Percentiles rank a stretch among this genome's conserved stretches.
These are phyloP conservation scores for Rhododendron henanense DNA, from an alignment of 148 eudicot genomes.

Conservation along the genomic window DNA sequence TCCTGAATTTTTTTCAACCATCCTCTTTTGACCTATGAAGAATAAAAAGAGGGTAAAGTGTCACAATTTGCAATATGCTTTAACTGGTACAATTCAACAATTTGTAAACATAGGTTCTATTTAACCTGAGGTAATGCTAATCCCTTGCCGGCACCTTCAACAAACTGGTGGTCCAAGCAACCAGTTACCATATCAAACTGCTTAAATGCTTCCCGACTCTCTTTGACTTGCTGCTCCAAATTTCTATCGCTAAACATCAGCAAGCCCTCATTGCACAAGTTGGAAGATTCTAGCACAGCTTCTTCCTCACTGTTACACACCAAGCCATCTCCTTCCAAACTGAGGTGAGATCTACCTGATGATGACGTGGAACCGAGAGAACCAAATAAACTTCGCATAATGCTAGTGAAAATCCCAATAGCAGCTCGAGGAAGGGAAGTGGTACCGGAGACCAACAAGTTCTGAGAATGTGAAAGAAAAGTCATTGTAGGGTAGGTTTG, in stretches of 20 bases:
- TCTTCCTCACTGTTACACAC: constrained; percentile 33
- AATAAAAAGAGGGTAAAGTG: constrained; percentile 12
- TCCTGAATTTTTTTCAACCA: constrained; percentile 92
- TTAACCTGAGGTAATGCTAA: constrained; percentile 51
- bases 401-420: constrained; percentile 45
- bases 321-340: constrained; percentile 19
- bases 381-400: constrained; percentile 49
- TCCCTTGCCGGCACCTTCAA: constrained; percentile 44
- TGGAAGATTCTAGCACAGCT: constrained; percentile 31
- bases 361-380: constrained; percentile 36
- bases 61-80: background rate
- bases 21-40: constrained; percentile 50
- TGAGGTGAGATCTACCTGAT: constrained; percentile 25
- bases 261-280: constrained; percentile 22
- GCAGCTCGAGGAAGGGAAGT: constrained; percentile 56
- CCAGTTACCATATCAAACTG: constrained; percentile 77
- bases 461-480: background rate
- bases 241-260: constrained; percentile 25
- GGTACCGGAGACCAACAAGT: constrained; percentile 18
- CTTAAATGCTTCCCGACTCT: constrained; percentile 29
- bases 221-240: constrained; percentile 24
- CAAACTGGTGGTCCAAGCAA: constrained; percentile 85
- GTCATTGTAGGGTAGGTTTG: background rate
- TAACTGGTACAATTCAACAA: background rate
- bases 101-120: background rate